These are phyloP conservation scores for Fragaria iinumae DNA, from an alignment of 306 rosid genomes.

Conservation along the genomic window DNA sequence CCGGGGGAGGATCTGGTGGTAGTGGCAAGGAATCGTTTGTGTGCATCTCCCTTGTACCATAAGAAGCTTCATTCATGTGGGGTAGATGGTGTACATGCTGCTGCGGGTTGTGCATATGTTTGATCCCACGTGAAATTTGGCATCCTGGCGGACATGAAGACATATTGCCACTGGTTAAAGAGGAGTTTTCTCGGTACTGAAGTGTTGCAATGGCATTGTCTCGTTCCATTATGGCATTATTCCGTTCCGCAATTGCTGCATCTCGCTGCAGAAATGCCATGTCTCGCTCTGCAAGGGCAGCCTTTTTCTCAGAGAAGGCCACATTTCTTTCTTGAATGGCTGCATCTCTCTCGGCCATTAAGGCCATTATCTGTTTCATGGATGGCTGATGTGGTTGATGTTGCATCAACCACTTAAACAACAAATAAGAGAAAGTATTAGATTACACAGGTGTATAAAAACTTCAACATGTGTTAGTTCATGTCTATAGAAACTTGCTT, in stretches of 20 bases:
- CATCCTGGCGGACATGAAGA: constrained; percentile 94
- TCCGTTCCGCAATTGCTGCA: constrained; percentile 83
- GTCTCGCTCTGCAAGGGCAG: constrained; percentile 89
- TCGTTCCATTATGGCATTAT: constrained; percentile 73
- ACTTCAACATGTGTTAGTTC: not conserved
- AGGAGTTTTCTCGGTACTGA: constrained; percentile 72
- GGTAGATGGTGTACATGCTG: constrained; percentile 62
- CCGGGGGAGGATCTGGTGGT: constrained; percentile 48
- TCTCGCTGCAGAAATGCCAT: constrained; percentile 88
- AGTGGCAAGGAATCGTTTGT: constrained; percentile 51
- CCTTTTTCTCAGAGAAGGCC: constrained; percentile 89
- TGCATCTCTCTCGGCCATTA: constrained; percentile 94
- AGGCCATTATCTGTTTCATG: constrained; percentile 93
- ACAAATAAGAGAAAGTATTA: not conserved
- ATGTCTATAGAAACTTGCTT: constrained; percentile 10
- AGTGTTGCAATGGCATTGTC: constrained; percentile 89
- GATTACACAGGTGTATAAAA: not conserved
- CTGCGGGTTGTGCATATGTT: constrained; percentile 89
- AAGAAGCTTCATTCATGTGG: constrained; percentile 65
- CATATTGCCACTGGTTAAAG: constrained; percentile 48
- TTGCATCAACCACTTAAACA: constrained; percentile 85
- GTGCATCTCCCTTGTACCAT: constrained; percentile 61
- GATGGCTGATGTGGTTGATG: constrained; percentile 91
- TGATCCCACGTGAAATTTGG: constrained; percentile 94
- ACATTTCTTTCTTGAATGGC: constrained; percentile 86